Base-by-base conservation (phyloP, 2,329 filamentous ascomycete species). In the Fusarium subglutinans region DNA sequence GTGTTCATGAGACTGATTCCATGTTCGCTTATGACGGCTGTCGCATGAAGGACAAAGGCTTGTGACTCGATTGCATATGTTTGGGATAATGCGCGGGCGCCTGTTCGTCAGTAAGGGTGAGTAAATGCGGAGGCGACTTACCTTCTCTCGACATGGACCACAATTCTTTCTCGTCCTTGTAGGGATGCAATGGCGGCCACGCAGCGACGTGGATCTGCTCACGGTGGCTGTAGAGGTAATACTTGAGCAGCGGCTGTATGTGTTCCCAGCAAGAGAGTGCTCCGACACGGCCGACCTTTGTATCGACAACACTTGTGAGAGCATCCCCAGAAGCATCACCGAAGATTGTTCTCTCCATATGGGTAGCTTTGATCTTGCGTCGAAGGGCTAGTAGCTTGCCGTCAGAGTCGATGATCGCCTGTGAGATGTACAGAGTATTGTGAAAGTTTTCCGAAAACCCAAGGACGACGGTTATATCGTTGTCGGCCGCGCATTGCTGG, bases 351-450 rank as follows among this genome's bases (percentile, higher is more conserved):
- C 85, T 81, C 78, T 88, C 87, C 79, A 88, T 84, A 59, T 88
- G 86, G 0, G 86, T 88, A 0, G 86, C 83, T 74, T 88, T 88
- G 68, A 88, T 80, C 79, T 89, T 88, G 8, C 85, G 82, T 7
- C 85, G 83, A 44, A 82, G 79, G 2, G 80, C 73, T 5, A 80
- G 65, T 13, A 87, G 47, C n/a, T 82, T 77, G 3, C 86, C 86
- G 26, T 82, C 76, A 0, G 79, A 69, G 7, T 77, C 80, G 55
- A 87, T 84, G 20, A 87, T 79, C 3, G 80, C 80, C 65, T 87
- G 85, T 0, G 84, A 76, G 43, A 87, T 84, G 77, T 86, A 87
- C 5, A 86, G 14, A 2, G 56, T 69, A 6, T 67, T 66, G 26
- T 79, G 81, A 43, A 81, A 67, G 8, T 77, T 77, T 5, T 87